Conservation (phyloP, 2,329 filamentous ascomycete species). For the Fusarium austroafricanum region DNA sequence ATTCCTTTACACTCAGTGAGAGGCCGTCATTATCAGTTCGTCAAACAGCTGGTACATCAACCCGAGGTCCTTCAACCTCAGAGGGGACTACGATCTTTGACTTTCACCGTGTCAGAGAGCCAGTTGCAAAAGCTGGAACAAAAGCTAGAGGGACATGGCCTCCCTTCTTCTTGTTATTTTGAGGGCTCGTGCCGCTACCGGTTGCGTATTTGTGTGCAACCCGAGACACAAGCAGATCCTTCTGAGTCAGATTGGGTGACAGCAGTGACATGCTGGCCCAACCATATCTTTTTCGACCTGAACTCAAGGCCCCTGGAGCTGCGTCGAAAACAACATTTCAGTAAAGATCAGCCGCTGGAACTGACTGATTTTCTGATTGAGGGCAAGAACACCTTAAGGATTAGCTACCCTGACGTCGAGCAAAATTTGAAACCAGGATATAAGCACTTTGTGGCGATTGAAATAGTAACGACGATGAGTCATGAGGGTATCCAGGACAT, state of each 20-base stretch:
- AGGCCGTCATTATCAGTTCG: slow-evolving; percentile 66
- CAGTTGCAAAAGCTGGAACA: slow-evolving; percentile 53
- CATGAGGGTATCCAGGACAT: slow-evolving; percentile 58
- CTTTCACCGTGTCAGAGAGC: slow-evolving; percentile 59
- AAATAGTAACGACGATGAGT: slow-evolving; percentile 70
- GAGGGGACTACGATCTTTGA: slow-evolving; percentile 55
- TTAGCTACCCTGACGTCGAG: slow-evolving; percentile 56
- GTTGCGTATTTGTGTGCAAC: slow-evolving; percentile 69
- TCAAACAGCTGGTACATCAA: slow-evolving; percentile 62
- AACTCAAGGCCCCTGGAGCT: slow-evolving; percentile 70
- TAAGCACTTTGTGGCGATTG: slow-evolving; percentile 73
- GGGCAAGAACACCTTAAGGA: slow-evolving; percentile 71
- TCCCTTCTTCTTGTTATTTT: slow-evolving; percentile 55
- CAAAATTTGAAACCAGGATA: slow-evolving; percentile 42
- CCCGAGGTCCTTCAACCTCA: slow-evolving; percentile 57
- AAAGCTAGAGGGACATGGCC: slow-evolving; percentile 42
- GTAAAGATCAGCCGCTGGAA: slow-evolving; percentile 81
- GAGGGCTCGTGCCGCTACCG: slow-evolving; percentile 72
- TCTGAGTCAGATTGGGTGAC: slow-evolving; percentile 70
- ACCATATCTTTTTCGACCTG: slow-evolving; percentile 73
- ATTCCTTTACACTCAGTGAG: slow-evolving; percentile 42
- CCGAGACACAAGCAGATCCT: slow-evolving; percentile 34
- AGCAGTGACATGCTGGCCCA: slow-evolving; percentile 76
- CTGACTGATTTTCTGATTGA: slow-evolving; percentile 69
- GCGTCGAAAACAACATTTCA: slow-evolving; percentile 77